Evolutionary conservation across 495 filamentous ascomycete genomes (phyloP), one percentile per base, ranked within the genome.

Genomic region (Penicillium tannophilum): DNA sequence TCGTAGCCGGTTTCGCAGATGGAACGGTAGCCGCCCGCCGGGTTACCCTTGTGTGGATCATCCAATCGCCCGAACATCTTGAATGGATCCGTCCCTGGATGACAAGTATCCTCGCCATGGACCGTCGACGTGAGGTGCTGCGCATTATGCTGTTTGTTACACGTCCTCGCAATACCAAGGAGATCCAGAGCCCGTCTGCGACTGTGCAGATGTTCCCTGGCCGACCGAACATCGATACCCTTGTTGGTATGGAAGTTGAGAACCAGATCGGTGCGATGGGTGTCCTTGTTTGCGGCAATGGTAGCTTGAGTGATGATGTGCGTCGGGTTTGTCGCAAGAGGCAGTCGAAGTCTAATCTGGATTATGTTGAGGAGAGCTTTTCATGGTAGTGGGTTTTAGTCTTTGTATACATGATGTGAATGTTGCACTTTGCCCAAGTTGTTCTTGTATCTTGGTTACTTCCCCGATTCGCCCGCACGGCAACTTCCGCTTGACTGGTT

Each of bases 31-130:
- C 93, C 3, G 90, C 90, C 6, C 88, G 92, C 52, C 86, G 86
- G 36, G 75, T 97, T 41, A 87, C 85, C 2, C 85, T 98, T 30
- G 85, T 96, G 58, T 98, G 94, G 94, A 86, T 95, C 64, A 88
- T 97, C 57, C 90, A 92, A 58, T 89, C 92, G 42, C 86, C 86
- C 12, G 91, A 95, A 55, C 84, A 93, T 59, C 79, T 97, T 11
- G 91, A 96, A 72, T 98, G 94, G 94, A 90, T 92, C 63, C 82
- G 90, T 7, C 89, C 90, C 14, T 98, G 90, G 90, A 96, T 98
- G 90, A 92, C 92, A 57, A 80, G 82, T 60, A 88, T 98, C 53
- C 77, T 97, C 56, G 80, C 80, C 42, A 87, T 96, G 87, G 86
- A 90, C 9, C 78, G 84, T 45, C 86, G 92, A 3, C 79, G 89